Conservation (phyloP, 768 basidiomycete species). For the Calocybe indica region DNA sequence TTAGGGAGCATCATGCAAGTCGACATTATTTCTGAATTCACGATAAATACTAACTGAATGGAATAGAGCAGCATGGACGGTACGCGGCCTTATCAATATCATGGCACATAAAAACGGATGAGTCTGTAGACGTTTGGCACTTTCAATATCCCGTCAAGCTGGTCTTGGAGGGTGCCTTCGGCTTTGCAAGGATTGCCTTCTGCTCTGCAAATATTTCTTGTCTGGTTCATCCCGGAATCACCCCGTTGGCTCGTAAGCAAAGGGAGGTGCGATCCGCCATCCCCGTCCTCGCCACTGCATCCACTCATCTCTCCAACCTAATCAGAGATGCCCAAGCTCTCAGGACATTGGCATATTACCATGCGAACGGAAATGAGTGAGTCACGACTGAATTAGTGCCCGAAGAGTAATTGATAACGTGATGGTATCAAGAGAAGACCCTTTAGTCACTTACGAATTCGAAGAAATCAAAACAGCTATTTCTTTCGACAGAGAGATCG, state of each 20-base stretch:
- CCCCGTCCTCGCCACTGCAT: neutral
- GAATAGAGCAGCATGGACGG: constrained; percentile 57
- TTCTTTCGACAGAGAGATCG: constrained; percentile 34
- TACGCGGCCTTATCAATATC: constrained; percentile 6
- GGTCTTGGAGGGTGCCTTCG: constrained; percentile 73
- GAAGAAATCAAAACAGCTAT: constrained; percentile 61
- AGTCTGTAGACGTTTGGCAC: constrained; percentile 52
- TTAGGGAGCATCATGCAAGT: constrained; percentile 60
- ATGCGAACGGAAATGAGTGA: constrained; percentile 43
- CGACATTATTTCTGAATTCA: no score
- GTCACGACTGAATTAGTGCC: neutral
- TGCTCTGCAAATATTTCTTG: constrained; percentile 48
- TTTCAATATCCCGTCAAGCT: constrained; percentile 49
- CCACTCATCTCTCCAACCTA: neutral
- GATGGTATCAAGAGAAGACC: constrained; percentile 32
- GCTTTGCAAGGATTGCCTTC: constrained; percentile 59
- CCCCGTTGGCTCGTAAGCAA: constrained; percentile 70
- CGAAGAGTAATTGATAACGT: no score
- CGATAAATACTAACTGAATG: no score
- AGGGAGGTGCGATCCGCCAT: constrained; percentile 27
- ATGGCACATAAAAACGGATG: neutral
- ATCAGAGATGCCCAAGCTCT: constrained; percentile 40
- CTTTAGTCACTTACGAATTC: constrained; percentile 55
- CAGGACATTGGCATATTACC: constrained; percentile 46
- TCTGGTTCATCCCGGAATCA: constrained; percentile 66